These are phyloP conservation scores for Acer campestre DNA, from an alignment of 345 rosid species.

Conservation along the genomic window DNA sequence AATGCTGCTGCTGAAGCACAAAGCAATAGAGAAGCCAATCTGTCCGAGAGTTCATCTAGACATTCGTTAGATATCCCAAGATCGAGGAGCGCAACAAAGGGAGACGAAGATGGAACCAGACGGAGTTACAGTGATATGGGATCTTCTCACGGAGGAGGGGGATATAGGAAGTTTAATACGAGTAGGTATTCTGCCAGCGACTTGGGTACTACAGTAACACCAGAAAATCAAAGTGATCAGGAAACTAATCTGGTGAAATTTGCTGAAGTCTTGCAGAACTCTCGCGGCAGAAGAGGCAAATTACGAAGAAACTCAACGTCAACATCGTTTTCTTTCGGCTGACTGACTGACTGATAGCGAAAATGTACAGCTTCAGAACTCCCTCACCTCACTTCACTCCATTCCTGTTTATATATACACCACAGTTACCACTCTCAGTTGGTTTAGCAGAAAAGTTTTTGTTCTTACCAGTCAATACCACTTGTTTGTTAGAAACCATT, in stretches of 20 bases:
- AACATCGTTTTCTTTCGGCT: slow-evolving; percentile 33
- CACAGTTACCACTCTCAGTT: not conserved
- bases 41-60: slow-evolving; percentile 36
- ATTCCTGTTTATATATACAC: not conserved
- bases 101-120: slow-evolving; percentile 30
- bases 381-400: not conserved
- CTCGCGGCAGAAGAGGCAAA: slow-evolving; percentile 30
- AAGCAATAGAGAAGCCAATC: slow-evolving; percentile 28
- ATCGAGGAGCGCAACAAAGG: slow-evolving; percentile 31
- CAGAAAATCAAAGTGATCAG: slow-evolving; percentile 17
- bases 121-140: slow-evolving; percentile 35
- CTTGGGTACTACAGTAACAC: not conserved
- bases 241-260: slow-evolving; percentile 43
- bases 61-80: slow-evolving; percentile 57
- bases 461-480: not conserved
- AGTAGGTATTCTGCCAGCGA: slow-evolving; percentile 24
- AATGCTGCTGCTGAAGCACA: slow-evolving; percentile 25
- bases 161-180: slow-evolving; percentile 18
- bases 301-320: slow-evolving; percentile 42
- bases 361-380: slow-evolving; percentile 3
- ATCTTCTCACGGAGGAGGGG: slow-evolving; percentile 9
- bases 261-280: slow-evolving; percentile 57
- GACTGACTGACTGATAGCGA: not conserved
- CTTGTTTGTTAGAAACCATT: not conserved
- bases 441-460: not conserved